Evolutionary conservation across 176 grass and related monocot species (phyloP).

Genomic region (Calamus simplicifolius): DNA sequence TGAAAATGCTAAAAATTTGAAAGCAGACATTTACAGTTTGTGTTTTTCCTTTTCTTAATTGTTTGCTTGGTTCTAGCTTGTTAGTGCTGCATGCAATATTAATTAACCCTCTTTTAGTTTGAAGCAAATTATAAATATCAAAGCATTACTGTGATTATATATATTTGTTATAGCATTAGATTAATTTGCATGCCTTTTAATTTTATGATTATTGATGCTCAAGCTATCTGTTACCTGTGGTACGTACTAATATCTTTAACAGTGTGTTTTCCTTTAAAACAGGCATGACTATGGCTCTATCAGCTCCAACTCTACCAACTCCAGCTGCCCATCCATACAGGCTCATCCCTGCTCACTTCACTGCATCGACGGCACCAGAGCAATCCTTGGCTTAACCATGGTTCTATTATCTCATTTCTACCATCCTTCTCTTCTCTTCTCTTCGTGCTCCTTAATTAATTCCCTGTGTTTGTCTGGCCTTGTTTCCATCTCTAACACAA

Average conservation of each 20-base stretch:
- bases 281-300: slow-evolving; percentile 94
- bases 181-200: too few relatives aligned
- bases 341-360: slow-evolving; percentile 69
- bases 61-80: too few relatives aligned
- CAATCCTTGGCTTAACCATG: slow-evolving; percentile 99
- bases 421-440: slow-evolving; percentile 6
- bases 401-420: slow-evolving; percentile 12
- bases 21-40: too few relatives aligned
- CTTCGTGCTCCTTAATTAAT: slow-evolving; percentile 15
- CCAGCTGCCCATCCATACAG: slow-evolving; percentile 64
- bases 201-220: too few relatives aligned
- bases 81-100: too few relatives aligned
- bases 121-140: too few relatives aligned
- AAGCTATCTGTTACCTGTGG: slow-evolving; percentile 30
- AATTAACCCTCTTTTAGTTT: too few relatives aligned
- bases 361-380: slow-evolving; percentile 63
- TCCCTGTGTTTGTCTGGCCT: slow-evolving; percentile 22
- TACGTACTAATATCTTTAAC: slow-evolving; percentile 81
- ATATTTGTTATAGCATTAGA: too few relatives aligned
- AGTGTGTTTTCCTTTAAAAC: slow-evolving; percentile 79
- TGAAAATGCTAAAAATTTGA: too few relatives aligned
- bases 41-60: too few relatives aligned
- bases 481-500: slow-evolving; percentile 24
- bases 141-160: too few relatives aligned
- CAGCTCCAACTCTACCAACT: slow-evolving; percentile 60